Evolutionary conservation across 129 eudicot species (phyloP).

Genomic region (Artemisia tridentata): DNA sequence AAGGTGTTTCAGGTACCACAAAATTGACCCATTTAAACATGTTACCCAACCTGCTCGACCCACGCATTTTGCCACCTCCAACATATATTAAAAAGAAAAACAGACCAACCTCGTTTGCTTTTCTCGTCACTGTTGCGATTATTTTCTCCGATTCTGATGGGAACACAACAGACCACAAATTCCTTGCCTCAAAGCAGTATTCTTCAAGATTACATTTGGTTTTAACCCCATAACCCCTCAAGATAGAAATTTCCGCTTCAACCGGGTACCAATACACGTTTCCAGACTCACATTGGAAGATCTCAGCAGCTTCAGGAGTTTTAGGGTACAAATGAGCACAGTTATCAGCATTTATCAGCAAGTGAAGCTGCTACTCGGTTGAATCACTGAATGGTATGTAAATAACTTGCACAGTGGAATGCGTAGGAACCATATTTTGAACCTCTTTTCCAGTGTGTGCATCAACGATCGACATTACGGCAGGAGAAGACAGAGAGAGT

Average conservation of each 20-base stretch:
- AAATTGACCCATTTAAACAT: neutral
- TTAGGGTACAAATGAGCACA: slow-evolving; percentile 76
- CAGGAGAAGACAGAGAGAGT: slow-evolving; percentile 46
- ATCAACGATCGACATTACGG: slow-evolving; percentile 71
- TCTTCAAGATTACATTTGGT: slow-evolving; percentile 42
- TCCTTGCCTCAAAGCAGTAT: slow-evolving; percentile 62
- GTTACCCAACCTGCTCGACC: neutral
- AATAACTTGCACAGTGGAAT: slow-evolving; percentile 73
- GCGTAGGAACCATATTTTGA: slow-evolving; percentile 34
- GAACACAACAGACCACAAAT: slow-evolving; percentile 88
- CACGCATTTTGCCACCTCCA: neutral
- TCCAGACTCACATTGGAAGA: slow-evolving; percentile 64
- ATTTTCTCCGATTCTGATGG: slow-evolving; percentile 92
- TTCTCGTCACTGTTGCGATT: slow-evolving; percentile 66
- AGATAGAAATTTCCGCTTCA: slow-evolving; percentile 54
- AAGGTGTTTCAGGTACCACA: neutral
- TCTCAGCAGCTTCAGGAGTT: slow-evolving; percentile 68
- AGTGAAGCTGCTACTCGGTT: slow-evolving; percentile 71
- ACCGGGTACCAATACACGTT: slow-evolving; percentile 89
- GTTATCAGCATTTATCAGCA: slow-evolving; percentile 59
- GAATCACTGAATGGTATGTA: slow-evolving; percentile 85
- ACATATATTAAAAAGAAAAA: slow-evolving; percentile 6
- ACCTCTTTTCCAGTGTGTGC: slow-evolving; percentile 76
- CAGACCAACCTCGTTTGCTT: slow-evolving; percentile 64
- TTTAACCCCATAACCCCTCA: slow-evolving; percentile 74